Percentiles rank a stretch among this genome's conserved stretches.
Evolutionary conservation across 257 asterid species (phyloP).

Genomic region (Agastache rugosa): DNA sequence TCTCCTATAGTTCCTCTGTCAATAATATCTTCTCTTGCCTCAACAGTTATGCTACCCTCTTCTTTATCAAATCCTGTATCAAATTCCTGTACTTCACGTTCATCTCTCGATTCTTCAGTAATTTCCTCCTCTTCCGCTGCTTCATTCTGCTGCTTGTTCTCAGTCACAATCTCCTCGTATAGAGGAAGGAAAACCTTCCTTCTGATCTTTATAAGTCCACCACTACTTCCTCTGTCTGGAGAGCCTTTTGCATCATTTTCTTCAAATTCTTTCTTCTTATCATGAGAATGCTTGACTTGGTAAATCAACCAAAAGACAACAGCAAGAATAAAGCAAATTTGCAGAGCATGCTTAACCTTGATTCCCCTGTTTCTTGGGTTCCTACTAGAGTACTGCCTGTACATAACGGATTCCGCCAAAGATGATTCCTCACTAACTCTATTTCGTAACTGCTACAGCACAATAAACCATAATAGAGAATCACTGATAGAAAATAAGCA

Average conservation of each 20-base stretch:
- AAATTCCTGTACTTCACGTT: constrained; percentile 58
- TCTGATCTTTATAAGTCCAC: constrained; percentile 57
- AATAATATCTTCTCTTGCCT: constrained; percentile 49
- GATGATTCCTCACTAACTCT: constrained; percentile 23
- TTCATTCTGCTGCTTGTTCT: constrained; percentile 44
- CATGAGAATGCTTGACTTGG: constrained; percentile 87
- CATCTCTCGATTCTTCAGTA: constrained; percentile 50
- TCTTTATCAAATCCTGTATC: constrained; percentile 57
- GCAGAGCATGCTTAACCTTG: constrained; percentile 63
- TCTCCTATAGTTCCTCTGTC: constrained; percentile 54
- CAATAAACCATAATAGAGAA: neutral
- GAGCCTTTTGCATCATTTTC: constrained; percentile 53
- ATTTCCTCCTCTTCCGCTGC: constrained; percentile 54
- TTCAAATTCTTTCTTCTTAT: constrained; percentile 67
- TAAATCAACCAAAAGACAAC: constrained; percentile 88
- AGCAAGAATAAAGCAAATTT: constrained; percentile 69
- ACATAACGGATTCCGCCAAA: constrained; percentile 53
- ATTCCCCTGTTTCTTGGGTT: constrained; percentile 73
- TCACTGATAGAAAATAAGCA: constrained; percentile 17
- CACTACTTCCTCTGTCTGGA: constrained; percentile 30
- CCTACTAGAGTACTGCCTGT: constrained; percentile 72
- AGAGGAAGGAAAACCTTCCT: constrained; percentile 60
- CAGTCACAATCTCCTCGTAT: constrained; percentile 41
- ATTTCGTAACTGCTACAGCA: constrained; percentile 27
- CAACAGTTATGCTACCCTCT: constrained; percentile 51